A percentile compares a stretch with the other conserved stretches of the same genome.
Evolutionary conservation across 2,329 filamentous ascomycete genomes (phyloP).

Genomic region (Ophiostoma sp.): DNA sequence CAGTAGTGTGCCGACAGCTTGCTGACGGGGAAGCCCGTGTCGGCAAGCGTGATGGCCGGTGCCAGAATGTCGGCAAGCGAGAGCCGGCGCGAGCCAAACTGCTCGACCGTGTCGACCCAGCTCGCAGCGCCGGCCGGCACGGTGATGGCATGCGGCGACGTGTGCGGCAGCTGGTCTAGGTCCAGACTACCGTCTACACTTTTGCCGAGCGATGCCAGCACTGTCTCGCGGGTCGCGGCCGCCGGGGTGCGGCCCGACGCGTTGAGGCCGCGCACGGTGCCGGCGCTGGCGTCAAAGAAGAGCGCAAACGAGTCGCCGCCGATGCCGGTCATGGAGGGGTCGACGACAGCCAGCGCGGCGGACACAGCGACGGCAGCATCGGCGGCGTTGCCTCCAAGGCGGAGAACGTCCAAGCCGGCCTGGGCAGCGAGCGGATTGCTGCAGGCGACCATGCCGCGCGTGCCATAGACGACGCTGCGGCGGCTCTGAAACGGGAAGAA

Average conservation of each 20-base stretch:
- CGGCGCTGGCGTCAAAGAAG: conserved; percentile 75
- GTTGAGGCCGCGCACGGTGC: conserved; percentile 77
- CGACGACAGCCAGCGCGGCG: conserved; percentile 84
- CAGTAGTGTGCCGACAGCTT: conserved; percentile 50
- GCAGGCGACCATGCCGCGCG: conserved; percentile 81
- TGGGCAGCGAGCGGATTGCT: conserved; percentile 82
- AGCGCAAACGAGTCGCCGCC: conserved; percentile 94
- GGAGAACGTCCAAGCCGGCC: conserved; percentile 74
- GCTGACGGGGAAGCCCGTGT: conserved; percentile 80
- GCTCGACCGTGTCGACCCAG: conserved; percentile 84
- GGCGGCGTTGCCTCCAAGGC: conserved; percentile 83
- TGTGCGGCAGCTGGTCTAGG: conserved; percentile 57
- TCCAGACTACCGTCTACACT: not conserved
- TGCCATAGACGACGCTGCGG: conserved; percentile 85
- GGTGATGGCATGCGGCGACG: conserved; percentile 71
- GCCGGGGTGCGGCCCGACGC: conserved; percentile 78
- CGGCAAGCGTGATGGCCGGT: conserved; percentile 77
- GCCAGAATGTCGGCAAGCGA: conserved; percentile 66
- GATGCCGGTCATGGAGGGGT: conserved; percentile 85
- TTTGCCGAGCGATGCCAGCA: conserved; percentile 62
- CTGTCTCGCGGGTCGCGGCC: conserved; percentile 62
- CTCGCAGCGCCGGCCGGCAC: conserved; percentile 58
- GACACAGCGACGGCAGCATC: conserved; percentile 88
- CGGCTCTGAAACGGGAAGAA: conserved; percentile 53
- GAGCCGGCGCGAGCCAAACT: conserved; percentile 79